phyloP scores from a whole-genome alignment of 495 filamentous ascomycete genomes.

The Thozetella sp. region DNA sequence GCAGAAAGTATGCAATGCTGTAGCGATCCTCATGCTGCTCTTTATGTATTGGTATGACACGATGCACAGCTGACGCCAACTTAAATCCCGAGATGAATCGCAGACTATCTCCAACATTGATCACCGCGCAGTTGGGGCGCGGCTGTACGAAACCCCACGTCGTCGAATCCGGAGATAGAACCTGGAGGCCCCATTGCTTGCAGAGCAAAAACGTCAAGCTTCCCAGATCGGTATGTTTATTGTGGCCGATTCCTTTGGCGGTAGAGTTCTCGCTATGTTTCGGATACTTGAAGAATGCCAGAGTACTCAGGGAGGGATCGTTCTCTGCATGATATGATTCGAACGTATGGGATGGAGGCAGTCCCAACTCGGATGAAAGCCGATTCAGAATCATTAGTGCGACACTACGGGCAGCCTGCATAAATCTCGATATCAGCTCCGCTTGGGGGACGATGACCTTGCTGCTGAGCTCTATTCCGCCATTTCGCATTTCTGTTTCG shows the following conservation, averaged over 20 bases:
- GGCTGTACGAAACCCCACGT: background rate
- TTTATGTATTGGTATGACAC: background rate
- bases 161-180: background rate
- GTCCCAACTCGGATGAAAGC: background rate
- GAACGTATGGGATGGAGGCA: background rate
- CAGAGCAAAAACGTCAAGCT: background rate
- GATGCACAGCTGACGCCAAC: background rate
- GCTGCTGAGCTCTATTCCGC: background rate
- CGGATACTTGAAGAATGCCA: background rate
- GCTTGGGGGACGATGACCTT: background rate
- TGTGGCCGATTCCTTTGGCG: background rate
- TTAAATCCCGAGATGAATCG: background rate
- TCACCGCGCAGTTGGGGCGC: background rate
- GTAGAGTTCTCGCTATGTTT: background rate
- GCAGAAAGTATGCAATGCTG: slow-evolving; percentile 2
- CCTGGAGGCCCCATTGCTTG: background rate
- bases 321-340: background rate
- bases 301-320: background rate
- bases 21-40: background rate
- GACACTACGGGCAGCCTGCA: background rate
- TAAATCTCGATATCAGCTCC: background rate
- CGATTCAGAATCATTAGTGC: background rate
- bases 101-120: background rate
- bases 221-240: background rate
- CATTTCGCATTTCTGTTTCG: background rate